A percentile compares a stretch with the other conserved stretches of the same genome.
Evolutionary conservation across 2,329 filamentous ascomycete genomes (phyloP).

Genomic region (Septoria linicola): DNA sequence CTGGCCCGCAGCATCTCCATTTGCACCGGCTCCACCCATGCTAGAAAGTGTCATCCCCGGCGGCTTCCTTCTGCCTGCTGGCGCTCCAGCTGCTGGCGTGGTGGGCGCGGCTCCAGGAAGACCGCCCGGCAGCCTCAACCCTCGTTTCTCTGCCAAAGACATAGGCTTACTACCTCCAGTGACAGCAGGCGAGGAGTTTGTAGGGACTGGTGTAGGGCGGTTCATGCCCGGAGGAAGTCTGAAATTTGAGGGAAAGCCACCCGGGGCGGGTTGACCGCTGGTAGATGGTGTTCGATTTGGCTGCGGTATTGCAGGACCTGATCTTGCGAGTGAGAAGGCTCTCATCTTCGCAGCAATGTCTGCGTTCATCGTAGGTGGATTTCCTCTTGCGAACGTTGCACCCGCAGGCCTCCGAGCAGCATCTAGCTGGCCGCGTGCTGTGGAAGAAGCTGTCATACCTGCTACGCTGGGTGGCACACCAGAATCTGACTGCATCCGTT

Average conservation of each 20-base stretch:
- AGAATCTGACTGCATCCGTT: conserved; percentile 26
- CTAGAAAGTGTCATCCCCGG: conserved; percentile 47
- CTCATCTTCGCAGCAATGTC: conserved; percentile 70
- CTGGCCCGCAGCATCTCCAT: conserved; percentile 35
- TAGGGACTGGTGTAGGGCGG: conserved; percentile 43
- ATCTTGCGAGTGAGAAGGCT: conserved; percentile 65
- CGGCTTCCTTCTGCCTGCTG: conserved; percentile 40
- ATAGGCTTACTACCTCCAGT: conserved; percentile 46
- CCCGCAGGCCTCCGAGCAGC: conserved; percentile 58
- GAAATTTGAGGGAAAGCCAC: conserved; percentile 47
- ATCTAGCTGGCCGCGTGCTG: conserved; percentile 73
- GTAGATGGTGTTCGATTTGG: conserved; percentile 23
- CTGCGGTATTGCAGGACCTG: conserved; percentile 49
- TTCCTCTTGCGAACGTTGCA: conserved; percentile 45
- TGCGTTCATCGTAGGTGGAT: conserved; percentile 49
- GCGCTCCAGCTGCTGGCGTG: conserved; percentile 41
- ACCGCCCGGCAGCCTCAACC: conserved; percentile 62
- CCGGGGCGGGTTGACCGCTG: conserved; percentile 28
- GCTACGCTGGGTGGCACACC: conserved; percentile 44
- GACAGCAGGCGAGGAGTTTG: conserved; percentile 51
- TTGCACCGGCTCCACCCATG: conserved; percentile 41
- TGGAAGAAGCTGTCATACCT: conserved; percentile 78
- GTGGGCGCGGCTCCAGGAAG: conserved; percentile 49
- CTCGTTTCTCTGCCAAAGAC: conserved; percentile 67
- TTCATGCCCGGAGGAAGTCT: conserved; percentile 42